phyloP scores from a whole-genome alignment of 208 protist species.

The Wallacemonas collosoma region DNA sequence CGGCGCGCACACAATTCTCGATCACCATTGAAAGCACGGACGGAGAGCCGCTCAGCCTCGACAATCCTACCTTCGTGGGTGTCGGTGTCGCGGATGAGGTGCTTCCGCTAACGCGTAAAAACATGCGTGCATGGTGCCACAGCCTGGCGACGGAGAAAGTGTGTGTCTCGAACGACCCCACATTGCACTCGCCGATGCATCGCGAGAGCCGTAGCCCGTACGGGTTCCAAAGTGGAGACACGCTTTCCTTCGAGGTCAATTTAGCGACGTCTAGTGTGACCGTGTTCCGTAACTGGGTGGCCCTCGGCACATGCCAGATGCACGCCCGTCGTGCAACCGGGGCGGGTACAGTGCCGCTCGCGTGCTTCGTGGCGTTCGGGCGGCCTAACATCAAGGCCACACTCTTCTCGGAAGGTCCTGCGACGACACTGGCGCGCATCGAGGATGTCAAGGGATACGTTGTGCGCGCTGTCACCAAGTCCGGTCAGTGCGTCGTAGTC shows the following conservation, averaged over 20 bases:
- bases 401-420: slow-evolving; percentile 61
- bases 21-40: slow-evolving; percentile 67
- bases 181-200: slow-evolving; percentile 56
- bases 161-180: slow-evolving; percentile 76
- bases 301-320: slow-evolving; percentile 53
- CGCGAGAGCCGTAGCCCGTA: slow-evolving; percentile 55
- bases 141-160: slow-evolving; percentile 21
- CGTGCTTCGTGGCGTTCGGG: slow-evolving; percentile 83
- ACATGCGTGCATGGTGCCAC: slow-evolving; percentile 62
- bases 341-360: slow-evolving; percentile 21
- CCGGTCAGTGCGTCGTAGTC: slow-evolving; percentile 39
- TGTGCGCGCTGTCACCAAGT: slow-evolving; percentile 37
- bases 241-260: slow-evolving; percentile 79
- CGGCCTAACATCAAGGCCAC: slow-evolving; percentile 54
- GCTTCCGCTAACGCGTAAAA: slow-evolving; percentile 61
- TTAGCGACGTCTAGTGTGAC: slow-evolving; percentile 33
- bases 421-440: slow-evolving; percentile 39
- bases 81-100: slow-evolving; percentile 65
- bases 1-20: slow-evolving; percentile 51
- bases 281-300: slow-evolving; percentile 80
- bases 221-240: slow-evolving; percentile 72
- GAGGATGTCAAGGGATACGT: slow-evolving; percentile 56
- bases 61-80: slow-evolving; percentile 76
- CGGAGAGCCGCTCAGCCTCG: slow-evolving; percentile 51
- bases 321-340: slow-evolving; percentile 15